phyloP scores from a whole-genome alignment of 2,329 filamentous ascomycete genomes.

The Scopulariopsis brevicaulis region DNA sequence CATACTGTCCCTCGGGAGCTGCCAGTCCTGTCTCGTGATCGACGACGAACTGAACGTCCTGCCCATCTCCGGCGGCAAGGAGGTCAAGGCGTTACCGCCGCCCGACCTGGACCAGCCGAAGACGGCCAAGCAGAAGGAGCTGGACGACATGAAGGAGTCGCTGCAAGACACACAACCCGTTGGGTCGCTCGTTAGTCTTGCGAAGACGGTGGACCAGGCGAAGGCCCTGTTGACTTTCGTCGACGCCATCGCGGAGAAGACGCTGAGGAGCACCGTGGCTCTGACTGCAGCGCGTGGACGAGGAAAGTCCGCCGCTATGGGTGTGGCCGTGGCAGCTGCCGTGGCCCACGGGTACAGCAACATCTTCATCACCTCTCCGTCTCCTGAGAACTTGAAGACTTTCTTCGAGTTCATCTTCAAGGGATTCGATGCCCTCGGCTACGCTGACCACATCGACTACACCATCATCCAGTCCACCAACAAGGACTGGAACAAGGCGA shows the following conservation, averaged over 20 bases:
- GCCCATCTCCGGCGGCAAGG: conserved; percentile 91
- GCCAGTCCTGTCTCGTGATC: conserved; percentile 86
- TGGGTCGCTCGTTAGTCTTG: conserved; percentile 71
- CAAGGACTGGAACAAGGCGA: conserved; percentile 97
- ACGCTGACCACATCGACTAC: conserved; percentile 92
- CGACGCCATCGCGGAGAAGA: conserved; percentile 94
- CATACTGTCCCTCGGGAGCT: conserved; percentile 88
- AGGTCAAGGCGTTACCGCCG: conserved; percentile 71
- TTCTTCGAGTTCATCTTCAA: conserved; percentile 98
- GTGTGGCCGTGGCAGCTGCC: conserved; percentile 86
- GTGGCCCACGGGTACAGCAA: conserved; percentile 97
- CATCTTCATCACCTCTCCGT: conserved; percentile 97
- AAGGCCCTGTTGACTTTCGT: conserved; percentile 96
- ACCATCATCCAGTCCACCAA: conserved; percentile 97
- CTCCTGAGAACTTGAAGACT: conserved; percentile 96
- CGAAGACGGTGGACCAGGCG: conserved; percentile 87
- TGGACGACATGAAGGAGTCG: conserved; percentile 79
- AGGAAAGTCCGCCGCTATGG: conserved; percentile 92
- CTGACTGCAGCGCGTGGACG: conserved; percentile 88
- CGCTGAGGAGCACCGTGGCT: conserved; percentile 82
- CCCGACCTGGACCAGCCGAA: conserved; percentile 63
- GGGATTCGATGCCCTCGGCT: conserved; percentile 88
- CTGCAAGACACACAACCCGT: conserved; percentile 78
- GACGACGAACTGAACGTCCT: conserved; percentile 97
- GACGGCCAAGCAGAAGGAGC: conserved; percentile 60